These are phyloP conservation scores for Talaromyces sp. DNA, from an alignment of 2,329 filamentous ascomycete species.

Conservation along the genomic window DNA sequence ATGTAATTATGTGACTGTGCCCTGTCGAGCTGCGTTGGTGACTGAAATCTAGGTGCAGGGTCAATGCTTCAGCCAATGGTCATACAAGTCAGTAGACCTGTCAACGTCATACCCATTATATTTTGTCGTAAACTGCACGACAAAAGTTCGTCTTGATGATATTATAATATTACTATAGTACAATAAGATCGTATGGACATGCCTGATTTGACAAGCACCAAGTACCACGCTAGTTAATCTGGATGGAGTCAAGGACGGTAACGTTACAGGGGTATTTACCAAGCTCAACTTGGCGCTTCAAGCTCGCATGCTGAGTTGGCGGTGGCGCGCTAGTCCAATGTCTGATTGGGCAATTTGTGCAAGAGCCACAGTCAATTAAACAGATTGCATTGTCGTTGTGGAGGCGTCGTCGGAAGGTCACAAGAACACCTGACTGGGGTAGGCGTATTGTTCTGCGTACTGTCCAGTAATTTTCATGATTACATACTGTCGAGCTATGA, in stretches of 20 bases:
- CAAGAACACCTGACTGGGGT: slow-evolving; percentile 9
- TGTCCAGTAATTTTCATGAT: not conserved
- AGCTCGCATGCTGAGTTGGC: slow-evolving; percentile 7
- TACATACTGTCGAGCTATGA: not conserved
- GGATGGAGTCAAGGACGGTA: not conserved
- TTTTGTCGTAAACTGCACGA: not conserved
- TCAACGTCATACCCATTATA: not conserved
- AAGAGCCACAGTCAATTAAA: not conserved
- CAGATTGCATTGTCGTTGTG: not conserved
- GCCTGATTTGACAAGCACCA: not conserved
- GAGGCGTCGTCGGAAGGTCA: slow-evolving; percentile 4
- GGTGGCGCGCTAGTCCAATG: not conserved
- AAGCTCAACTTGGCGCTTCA: not conserved
- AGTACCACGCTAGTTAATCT: not conserved
- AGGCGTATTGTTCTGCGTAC: not conserved
- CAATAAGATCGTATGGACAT: not conserved
- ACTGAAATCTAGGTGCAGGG: not conserved
- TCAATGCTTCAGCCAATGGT: not conserved
- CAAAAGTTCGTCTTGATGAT: not conserved
- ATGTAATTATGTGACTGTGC: not conserved
- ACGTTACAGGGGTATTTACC: not conserved
- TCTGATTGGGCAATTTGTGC: not conserved
- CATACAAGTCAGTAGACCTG: not conserved
- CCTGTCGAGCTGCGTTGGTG: not conserved
- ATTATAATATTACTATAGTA: too few relatives aligned